Conservation (phyloP, 2,329 filamentous ascomycete genomes). For the Diplodia intermedia region DNA sequence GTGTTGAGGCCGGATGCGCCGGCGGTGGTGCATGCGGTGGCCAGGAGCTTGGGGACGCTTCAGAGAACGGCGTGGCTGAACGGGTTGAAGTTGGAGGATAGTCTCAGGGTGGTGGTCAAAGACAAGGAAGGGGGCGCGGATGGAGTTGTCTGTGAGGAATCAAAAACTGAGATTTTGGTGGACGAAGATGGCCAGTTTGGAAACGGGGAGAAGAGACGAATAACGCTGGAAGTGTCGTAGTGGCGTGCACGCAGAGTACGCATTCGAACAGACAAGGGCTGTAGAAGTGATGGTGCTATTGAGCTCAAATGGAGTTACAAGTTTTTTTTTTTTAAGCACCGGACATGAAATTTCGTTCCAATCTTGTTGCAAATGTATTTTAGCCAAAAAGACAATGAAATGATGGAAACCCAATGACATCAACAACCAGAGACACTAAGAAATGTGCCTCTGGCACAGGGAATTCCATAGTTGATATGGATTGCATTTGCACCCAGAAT, state of each 20-base stretch:
- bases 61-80: conserved; percentile 32
- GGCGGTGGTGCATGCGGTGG: conserved; percentile 28
- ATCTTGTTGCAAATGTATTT: no score
- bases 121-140: neutral
- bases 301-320: no score
- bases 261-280: no score
- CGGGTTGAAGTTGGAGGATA: conserved; percentile 21
- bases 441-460: no score
- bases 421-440: no score
- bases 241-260: neutral
- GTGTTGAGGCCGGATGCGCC: conserved; percentile 29
- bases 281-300: no score
- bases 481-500: no score
- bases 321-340: no score
- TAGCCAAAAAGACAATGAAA: no score
- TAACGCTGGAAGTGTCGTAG: conserved; percentile 13
- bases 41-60: conserved; percentile 24
- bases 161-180: conserved; percentile 21
- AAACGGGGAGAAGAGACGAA: neutral
- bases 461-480: no score
- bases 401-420: no score
- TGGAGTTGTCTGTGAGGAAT: neutral
- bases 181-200: neutral
- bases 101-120: conserved; percentile 6
- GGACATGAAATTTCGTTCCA: no score